Evolutionary conservation across 495 filamentous ascomycete species (phyloP), one percentile per base, ranked within the genome.

Genomic region (Lepraria neglecta): DNA sequence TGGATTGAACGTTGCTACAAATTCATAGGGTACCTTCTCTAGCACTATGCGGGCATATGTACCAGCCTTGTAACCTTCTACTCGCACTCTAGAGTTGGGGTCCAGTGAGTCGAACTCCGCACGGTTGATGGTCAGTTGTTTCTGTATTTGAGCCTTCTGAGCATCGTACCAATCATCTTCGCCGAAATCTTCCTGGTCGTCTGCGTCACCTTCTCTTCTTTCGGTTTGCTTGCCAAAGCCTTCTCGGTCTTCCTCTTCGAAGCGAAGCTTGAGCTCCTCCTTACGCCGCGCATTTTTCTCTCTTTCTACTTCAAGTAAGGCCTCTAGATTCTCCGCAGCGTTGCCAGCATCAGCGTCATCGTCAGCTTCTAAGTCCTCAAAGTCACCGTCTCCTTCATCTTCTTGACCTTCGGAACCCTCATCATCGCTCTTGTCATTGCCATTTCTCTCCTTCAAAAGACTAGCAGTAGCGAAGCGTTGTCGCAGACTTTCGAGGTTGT

Each of bases 151-250:
- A 28, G 95, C 91, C 72, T 98, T 98, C 69, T 98, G 95, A 28
- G 89, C 80, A 69, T 97, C 92, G 70, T 97, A 97, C 95, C 95
- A 98, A 47, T 97, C 90, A 67, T 98, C 94, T 74, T 97, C 92
- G 38, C 90, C 95, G 67, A 96, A 97, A 68, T 94, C 84, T 51
- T 82, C 79, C 44, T 90, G 80, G 0, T 67, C 69, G 38, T 81
- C 73, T 17, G 78, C 78, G 19, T 79, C 85, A 33, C 76, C 80
- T 67, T 84, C 82, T 56, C 79, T 71, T 47, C 86, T 81, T 24
- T 83, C 82, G 47, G 84, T 82, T 14, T 88, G 84, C 66, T 95
- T 96, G 27, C 83, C 84, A 67, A 95, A 90, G 0, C 94, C 94
- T 71, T 98, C 94, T 17, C 87, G 82, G 68, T 98, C 94, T 76